Evolutionary conservation across 192 early-diverging fungal species (phyloP).

Genomic region (Spizellomyces sp.): DNA sequence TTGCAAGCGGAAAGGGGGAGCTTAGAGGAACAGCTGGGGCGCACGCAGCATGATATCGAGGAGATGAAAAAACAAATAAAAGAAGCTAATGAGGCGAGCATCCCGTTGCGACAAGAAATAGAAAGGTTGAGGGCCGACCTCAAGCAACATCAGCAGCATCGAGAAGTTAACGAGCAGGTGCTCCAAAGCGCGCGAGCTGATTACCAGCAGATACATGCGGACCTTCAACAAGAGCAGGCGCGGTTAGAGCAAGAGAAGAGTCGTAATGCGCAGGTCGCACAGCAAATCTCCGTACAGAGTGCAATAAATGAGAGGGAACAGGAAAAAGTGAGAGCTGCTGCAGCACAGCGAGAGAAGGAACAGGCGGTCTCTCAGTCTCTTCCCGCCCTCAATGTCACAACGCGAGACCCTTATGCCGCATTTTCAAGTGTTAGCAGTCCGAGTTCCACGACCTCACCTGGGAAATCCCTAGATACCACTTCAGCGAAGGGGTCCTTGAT

Average conservation of each 20-base stretch:
- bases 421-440: not conserved
- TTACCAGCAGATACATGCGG: slow-evolving; percentile 58
- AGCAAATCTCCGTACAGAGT: slow-evolving; percentile 20
- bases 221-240: slow-evolving; percentile 35
- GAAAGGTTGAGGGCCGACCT: slow-evolving; percentile 59
- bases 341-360: slow-evolving; percentile 2
- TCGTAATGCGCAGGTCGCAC: slow-evolving; percentile 3
- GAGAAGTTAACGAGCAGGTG: slow-evolving; percentile 69
- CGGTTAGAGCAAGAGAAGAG: slow-evolving; percentile 31
- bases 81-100: slow-evolving; percentile 60
- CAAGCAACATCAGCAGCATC: slow-evolving; percentile 59
- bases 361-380: not conserved
- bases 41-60: slow-evolving; percentile 51
- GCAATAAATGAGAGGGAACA: slow-evolving; percentile 16
- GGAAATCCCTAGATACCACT: not conserved
- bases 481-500: no score
- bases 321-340: not conserved
- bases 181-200: slow-evolving; percentile 62
- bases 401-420: slow-evolving; percentile 9
- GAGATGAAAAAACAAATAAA: slow-evolving; percentile 48
- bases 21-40: slow-evolving; percentile 40
- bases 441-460: not conserved
- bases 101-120: slow-evolving; percentile 50
- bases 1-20: slow-evolving; percentile 26
- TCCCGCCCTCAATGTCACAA: not conserved